Conservation (phyloP, 345 rosid species). For the Psidium friedrichsthalianum region DNA sequence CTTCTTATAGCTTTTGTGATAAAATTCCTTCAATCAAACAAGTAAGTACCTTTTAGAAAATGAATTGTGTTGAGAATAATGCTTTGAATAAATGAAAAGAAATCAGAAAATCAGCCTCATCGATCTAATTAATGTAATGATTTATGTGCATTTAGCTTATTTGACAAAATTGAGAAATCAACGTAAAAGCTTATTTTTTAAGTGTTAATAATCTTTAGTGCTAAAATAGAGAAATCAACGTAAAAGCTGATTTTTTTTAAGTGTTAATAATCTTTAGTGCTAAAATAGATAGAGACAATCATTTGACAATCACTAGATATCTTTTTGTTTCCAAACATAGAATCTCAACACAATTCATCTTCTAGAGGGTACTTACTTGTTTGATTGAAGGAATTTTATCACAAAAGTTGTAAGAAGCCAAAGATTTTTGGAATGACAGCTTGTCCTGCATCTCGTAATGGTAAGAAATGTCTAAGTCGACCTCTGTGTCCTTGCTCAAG, state of each 20-base stretch:
- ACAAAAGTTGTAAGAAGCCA: constrained; percentile 45
- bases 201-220: background rate
- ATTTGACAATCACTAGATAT: too few relatives aligned
- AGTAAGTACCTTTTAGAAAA: too few relatives aligned
- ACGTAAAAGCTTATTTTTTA: accelerated
- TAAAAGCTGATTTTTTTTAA: too few relatives aligned
- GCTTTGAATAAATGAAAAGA: too few relatives aligned
- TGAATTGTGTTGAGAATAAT: too few relatives aligned
- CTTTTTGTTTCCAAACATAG: background rate
- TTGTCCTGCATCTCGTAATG: constrained; percentile 45
- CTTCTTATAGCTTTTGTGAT: constrained; percentile 38
- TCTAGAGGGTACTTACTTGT: too few relatives aligned
- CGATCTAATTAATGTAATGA: too few relatives aligned
- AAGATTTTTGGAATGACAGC: constrained; percentile 87
- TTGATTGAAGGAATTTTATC: constrained; percentile 71
- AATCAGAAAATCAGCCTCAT: too few relatives aligned
- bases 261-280: too few relatives aligned
- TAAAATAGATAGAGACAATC: background rate
- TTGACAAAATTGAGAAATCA: background rate
- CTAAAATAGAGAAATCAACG: too few relatives aligned
- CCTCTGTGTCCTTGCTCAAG: background rate
- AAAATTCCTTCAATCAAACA: constrained; percentile 73
- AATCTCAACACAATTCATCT: too few relatives aligned
- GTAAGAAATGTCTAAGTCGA: constrained; percentile 16
- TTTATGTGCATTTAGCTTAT: too few relatives aligned